Percentiles rank a stretch among this genome's conserved stretches.
These are phyloP conservation scores for Letharia columbiana DNA, from an alignment of 495 filamentous ascomycete species.

Conservation along the genomic window DNA sequence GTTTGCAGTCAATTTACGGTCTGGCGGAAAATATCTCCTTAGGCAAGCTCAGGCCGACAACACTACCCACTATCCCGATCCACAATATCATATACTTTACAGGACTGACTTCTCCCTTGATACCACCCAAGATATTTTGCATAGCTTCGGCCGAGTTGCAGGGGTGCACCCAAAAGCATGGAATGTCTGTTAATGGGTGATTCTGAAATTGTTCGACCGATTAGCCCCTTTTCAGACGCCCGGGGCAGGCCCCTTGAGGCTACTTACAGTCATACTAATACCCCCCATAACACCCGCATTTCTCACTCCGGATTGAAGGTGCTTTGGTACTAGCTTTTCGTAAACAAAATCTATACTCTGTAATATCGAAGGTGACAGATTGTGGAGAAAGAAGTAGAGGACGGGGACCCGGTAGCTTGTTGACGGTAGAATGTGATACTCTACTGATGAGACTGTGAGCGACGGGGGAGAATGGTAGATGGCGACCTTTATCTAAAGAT, in stretches of 20 bases:
- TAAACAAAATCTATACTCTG: constrained; percentile 61
- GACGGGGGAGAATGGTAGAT: constrained; percentile 26
- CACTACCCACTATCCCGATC: constrained; percentile 67
- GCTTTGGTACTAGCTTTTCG: constrained; percentile 56
- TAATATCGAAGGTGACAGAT: constrained; percentile 51
- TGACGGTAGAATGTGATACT: constrained; percentile 48
- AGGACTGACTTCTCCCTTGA: constrained; percentile 41
- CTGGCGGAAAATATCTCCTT: constrained; percentile 17
- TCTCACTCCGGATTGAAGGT: constrained; percentile 49
- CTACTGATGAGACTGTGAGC: constrained; percentile 28
- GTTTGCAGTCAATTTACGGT: background rate
- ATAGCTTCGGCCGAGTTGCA: constrained; percentile 79
- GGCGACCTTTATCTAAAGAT: constrained; percentile 35
- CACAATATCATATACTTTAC: constrained; percentile 69
- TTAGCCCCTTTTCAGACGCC: constrained; percentile 30
- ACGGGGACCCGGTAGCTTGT: constrained; percentile 45
- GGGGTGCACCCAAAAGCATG: constrained; percentile 75
- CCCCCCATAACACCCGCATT: constrained; percentile 59
- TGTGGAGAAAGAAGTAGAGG: constrained; percentile 47
- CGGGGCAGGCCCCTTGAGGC: constrained; percentile 24
- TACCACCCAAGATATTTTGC: constrained; percentile 36
- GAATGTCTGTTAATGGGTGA: constrained; percentile 65
- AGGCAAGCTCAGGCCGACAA: constrained; percentile 65
- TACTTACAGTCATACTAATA: constrained; percentile 66
- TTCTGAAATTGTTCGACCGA: constrained; percentile 52